These are phyloP conservation scores for Polymyxa betae DNA, from an alignment of 208 protist species.

Conservation along the genomic window DNA sequence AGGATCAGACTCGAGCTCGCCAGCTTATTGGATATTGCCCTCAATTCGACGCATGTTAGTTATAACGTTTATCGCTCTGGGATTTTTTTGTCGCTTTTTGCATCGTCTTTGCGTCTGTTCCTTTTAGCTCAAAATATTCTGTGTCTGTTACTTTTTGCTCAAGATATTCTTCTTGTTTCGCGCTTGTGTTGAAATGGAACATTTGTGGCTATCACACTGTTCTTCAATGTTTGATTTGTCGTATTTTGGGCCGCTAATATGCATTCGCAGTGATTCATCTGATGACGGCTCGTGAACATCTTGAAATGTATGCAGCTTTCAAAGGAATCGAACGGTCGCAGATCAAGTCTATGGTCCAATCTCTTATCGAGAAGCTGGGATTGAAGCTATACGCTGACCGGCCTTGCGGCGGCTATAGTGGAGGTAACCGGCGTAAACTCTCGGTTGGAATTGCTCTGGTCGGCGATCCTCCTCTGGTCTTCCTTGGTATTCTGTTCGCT, in stretches of 20 bases:
- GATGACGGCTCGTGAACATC: constrained; percentile 39
- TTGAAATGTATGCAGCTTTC: constrained; percentile 27
- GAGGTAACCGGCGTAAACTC: constrained; percentile 57
- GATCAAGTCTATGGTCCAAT: neutral
- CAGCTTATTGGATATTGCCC: constrained; percentile 56
- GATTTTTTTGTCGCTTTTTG: neutral
- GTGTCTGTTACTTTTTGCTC: neutral
- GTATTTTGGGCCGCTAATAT: neutral
- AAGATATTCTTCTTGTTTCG: neutral
- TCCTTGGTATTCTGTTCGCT: constrained; percentile 21
- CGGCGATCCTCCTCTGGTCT: constrained; percentile 55
- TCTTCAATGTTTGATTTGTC: neutral
- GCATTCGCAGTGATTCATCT: neutral
- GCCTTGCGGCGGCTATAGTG: constrained; percentile 39
- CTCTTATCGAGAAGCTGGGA: neutral
- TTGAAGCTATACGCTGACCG: constrained; percentile 13
- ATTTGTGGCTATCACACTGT: neutral
- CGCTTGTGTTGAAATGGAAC: neutral
- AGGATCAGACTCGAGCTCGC: neutral
- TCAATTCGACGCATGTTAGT: constrained; percentile 58
- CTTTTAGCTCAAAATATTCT: neutral
- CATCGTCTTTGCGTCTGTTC: neutral
- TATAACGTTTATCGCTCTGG: neutral
- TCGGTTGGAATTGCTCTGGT: constrained; percentile 56
- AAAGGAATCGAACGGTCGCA: neutral